Conservation (phyloP, 768 basidiomycete genomes). For the Mycena latifolia region DNA sequence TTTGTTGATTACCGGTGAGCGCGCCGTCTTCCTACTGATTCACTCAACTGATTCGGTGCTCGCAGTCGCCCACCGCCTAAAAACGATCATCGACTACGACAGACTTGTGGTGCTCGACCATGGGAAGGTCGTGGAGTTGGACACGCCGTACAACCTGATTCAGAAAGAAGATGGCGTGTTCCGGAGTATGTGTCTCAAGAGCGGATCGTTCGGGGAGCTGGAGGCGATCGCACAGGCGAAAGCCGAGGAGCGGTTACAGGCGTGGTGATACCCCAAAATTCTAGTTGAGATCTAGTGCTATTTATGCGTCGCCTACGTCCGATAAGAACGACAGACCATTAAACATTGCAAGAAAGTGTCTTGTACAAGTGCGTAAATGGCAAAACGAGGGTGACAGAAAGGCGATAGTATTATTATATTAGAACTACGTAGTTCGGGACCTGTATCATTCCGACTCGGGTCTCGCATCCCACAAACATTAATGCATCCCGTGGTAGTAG, state of each 20-base stretch:
- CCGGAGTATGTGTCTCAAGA: constrained; percentile 64
- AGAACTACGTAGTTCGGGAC: no score
- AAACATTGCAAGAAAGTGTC: no score
- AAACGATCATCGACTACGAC: constrained; percentile 87
- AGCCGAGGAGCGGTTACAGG: constrained; percentile 25
- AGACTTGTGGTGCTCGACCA: constrained; percentile 85
- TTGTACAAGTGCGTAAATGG: no score
- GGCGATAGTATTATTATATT: no score
- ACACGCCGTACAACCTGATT: constrained; percentile 65
- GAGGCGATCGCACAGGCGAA: constrained; percentile 34
- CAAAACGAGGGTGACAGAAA: no score
- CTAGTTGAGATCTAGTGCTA: no score
- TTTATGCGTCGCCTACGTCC: no score
- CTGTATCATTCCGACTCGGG: no score
- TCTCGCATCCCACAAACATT: no score
- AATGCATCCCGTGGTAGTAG: no score
- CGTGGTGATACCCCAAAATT: no score
- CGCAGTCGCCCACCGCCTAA: constrained; percentile 78
- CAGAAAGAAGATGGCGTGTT: constrained; percentile 61
- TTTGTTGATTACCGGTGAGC: constrained; percentile 77
- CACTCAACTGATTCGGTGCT: constrained; percentile 2
- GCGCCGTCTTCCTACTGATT: background rate
- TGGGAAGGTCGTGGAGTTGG: constrained; percentile 65
- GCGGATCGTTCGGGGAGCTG: constrained; percentile 43
- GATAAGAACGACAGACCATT: no score